Evolutionary conservation across 768 basidiomycete genomes (phyloP), one percentile per base, ranked within the genome.

Genomic region (Cyclocybe aegerita): DNA sequence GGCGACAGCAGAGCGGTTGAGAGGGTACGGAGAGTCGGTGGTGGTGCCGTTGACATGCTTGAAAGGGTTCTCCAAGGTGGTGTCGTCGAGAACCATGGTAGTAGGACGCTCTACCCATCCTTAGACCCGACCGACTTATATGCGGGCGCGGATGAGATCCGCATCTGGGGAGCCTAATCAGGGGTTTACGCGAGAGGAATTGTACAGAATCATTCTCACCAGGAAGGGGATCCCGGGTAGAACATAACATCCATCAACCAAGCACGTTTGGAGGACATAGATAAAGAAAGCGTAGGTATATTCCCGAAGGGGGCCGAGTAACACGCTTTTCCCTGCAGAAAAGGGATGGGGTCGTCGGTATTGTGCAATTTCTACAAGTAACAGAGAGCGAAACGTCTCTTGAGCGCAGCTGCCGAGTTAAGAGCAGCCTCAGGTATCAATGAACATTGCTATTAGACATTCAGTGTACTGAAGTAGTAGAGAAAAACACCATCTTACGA

Each of bases 101-200:
- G 59, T 45, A 53, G 48, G 49, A 55, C 53, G 50, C 46, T 40
- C 42, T 36, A 23, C 40, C 46, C 53, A 43, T 39, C 10, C 12
- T 46, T 15, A 40, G 33, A 16, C 51, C 16, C 15, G 50, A 37
- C 32, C 46, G 10, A 33, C 58, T 59, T 62, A 62, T 62, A 59
- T 34, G 39, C 35, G 16, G 45, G 50, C 17, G 33, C 39, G 66
- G 66, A 65, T 67, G 61, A 67, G 66, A 67, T 67, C 66, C 66
- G 66, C 54, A 52, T 57, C 51, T 52, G 40, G 50, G 43, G 48
- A 49, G 46, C 50, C 42, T 41, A 48, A 56, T 59, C 52, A 57
- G 45, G 56, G 46, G 42, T 59, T 41, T 23, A 53, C 15, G 43
- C 31, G 44, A 52, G 43, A 41, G 41, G 34, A 32, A 34, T 45